phyloP scores from a whole-genome alignment of 768 basidiomycete species.

The Boletus tylopilopsis region DNA sequence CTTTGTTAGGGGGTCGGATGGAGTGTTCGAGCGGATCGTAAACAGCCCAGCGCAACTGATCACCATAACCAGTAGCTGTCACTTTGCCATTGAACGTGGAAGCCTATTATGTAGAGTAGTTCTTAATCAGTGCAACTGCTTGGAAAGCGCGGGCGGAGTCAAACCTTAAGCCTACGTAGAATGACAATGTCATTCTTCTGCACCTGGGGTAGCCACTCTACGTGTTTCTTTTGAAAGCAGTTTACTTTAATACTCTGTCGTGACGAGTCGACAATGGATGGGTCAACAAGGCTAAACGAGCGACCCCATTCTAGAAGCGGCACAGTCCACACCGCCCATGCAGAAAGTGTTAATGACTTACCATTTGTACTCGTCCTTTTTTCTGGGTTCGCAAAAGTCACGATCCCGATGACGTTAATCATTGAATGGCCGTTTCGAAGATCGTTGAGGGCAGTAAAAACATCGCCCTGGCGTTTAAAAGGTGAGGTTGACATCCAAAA shows the following conservation, averaged over 20 bases:
- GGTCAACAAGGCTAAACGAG: conserved; percentile 49
- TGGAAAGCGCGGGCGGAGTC: neutral
- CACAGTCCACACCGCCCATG: neutral
- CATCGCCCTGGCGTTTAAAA: conserved; percentile 22
- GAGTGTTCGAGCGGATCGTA: conserved; percentile 40
- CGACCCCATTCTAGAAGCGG: conserved; percentile 42
- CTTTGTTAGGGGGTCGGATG: conserved; percentile 36
- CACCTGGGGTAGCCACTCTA: conserved; percentile 50
- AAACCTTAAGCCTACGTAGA: conserved; percentile 48
- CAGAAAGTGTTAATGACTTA: conserved; percentile 11
- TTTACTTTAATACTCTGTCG: conserved; percentile 35
- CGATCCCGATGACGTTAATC: conserved; percentile 33
- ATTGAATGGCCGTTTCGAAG: conserved; percentile 11
- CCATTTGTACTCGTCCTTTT: conserved; percentile 24
- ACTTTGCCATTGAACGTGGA: conserved; percentile 25
- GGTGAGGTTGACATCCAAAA: neutral
- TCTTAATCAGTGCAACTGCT: neutral
- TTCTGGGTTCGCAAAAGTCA: conserved; percentile 12
- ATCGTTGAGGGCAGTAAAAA: conserved; percentile 19
- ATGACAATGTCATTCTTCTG: conserved; percentile 49
- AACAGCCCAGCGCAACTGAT: conserved; percentile 53
- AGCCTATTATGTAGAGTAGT: conserved; percentile 27
- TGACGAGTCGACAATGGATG: conserved; percentile 35
- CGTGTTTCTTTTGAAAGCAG: conserved; percentile 48
- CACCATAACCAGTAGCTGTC: conserved; percentile 43